Evolutionary conservation across 768 basidiomycete species (phyloP), one percentile per base, ranked within the genome.

Genomic region (Astraeus odoratus): DNA sequence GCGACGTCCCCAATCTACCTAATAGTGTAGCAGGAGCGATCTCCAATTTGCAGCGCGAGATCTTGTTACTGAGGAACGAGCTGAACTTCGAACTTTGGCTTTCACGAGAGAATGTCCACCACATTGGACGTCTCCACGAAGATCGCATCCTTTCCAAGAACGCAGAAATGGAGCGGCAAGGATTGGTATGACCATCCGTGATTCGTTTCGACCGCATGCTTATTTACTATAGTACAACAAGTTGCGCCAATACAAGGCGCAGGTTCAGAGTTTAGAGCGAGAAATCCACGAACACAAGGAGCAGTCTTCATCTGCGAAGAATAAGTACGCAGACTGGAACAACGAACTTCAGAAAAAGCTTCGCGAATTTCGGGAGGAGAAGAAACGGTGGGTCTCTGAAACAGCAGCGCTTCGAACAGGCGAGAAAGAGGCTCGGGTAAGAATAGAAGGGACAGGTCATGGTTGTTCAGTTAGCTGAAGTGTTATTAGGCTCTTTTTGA

Each of bases 51-150:
- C 90, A 93, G 60, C 72, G 83, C 35, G 86, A 92, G 56, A 72
- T 86, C 1, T 61, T 90, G 2, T 62, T 90, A 23, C 68, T 92
- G 23, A 73, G 83, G 39, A 88, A 81, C 57, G 88, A 92, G 51
- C 76, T 92, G 33, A 88, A 89, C 57, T 88, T 91, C 49, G 86
- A 92, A 65, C 69, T 83, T 20, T 93, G 88, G 86, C 67, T 86
- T 33, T 81, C 86, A 46, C 73, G 86, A 51, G 82, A 90, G 63
- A 88, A 89, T 47, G 75, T 84, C 42, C 78, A 80, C 57, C 86
- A 91, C 56, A 84, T 93, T 40, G 86, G 83, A n/a, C 74, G 82
- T 31, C 66, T 92, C 34, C 83, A 87, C 54, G 76, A 83, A 51
- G 82, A 87, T 51, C 80, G 78, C 25, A 77, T 86, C 19, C 62